Evolutionary conservation across 2,329 filamentous ascomycete genomes (phyloP), one percentile per base, ranked within the genome.

Genomic region (Paracamarosporium sp.): DNA sequence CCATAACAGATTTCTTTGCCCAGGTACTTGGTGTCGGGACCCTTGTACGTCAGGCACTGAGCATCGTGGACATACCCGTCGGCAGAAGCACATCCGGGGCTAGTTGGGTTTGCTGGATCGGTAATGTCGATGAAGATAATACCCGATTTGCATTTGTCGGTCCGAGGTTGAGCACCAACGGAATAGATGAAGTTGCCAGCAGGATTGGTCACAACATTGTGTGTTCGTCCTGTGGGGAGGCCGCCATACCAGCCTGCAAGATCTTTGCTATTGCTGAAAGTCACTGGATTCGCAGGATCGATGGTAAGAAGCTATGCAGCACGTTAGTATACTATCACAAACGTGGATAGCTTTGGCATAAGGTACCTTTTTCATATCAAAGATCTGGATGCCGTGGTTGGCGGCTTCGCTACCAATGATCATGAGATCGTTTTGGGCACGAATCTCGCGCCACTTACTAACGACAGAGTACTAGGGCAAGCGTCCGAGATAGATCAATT

Each of bases 51-150:
- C 35, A 88, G 73, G 68, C 85, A 87, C 72, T 88, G 85, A 1
- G 85, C 85, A 63, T 87, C 85, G 69, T 88, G 85, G 15, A 87
- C 84, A 67, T 88, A 87, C 36, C 84, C 85, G 66, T 87, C 85
- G n/a, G 79, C 66, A 20, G 80, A 77, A 7, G 82, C 82, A 65
- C 68, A 87, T 41, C 85, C 85, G 6, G 83, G 81, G 22, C 77
- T 80, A 12, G 76, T 81, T 4, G 85, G 82, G 56, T 85, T 85
- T 6, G 80, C 72, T 12, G 83, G 79, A 61, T 86, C 80, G 4
- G 78, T 78, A 28, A 88, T 77, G 69, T 87, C 83, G 62, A 87
- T 83, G 77, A 86, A 86, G 73, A 85, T 85, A 48, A 87, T 77
- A 8, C 85, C 85, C 8, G 81, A 80, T 20, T 74, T 76, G 78